phyloP scores from a whole-genome alignment of 306 rosid species.

The Cicer pinnatifidum region DNA sequence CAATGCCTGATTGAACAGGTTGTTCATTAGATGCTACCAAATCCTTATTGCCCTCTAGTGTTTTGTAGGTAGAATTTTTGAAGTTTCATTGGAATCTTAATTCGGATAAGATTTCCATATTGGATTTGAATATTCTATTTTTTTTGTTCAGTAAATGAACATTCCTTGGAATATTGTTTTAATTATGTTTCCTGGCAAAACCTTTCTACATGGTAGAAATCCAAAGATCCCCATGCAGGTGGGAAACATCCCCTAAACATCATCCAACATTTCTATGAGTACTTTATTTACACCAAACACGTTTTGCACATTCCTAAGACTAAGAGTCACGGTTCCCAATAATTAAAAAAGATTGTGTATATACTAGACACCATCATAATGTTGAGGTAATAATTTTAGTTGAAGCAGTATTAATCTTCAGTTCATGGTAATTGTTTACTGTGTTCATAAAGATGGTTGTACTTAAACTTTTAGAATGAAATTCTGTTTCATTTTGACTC shows the following conservation, averaged over 20 bases:
- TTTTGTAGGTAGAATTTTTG: background rate
- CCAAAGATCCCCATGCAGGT: background rate
- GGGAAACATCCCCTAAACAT: background rate
- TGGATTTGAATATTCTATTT: background rate
- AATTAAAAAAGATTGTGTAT: background rate
- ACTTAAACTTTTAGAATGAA: background rate
- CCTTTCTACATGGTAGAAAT: slow-evolving; percentile 1
- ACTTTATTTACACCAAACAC: background rate
- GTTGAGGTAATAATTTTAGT: slow-evolving; percentile 4
- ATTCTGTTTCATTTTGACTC: background rate
- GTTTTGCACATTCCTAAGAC: background rate
- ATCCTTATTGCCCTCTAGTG: background rate
- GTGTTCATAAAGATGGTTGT: background rate
- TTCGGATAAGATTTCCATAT: background rate
- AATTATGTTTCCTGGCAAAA: background rate
- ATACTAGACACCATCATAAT: background rate
- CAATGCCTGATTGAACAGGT: too few relatives aligned
- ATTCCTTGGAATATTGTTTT: background rate
- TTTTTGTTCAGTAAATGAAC: background rate
- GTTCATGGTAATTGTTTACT: background rate
- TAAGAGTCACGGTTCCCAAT: background rate
- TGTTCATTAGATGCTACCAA: too few relatives aligned
- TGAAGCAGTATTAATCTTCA: background rate
- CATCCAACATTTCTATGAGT: background rate
- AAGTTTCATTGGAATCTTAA: slow-evolving; percentile 5